These are phyloP conservation scores for Ormosia semicastrata DNA, from an alignment of 306 rosid species.

Conservation along the genomic window DNA sequence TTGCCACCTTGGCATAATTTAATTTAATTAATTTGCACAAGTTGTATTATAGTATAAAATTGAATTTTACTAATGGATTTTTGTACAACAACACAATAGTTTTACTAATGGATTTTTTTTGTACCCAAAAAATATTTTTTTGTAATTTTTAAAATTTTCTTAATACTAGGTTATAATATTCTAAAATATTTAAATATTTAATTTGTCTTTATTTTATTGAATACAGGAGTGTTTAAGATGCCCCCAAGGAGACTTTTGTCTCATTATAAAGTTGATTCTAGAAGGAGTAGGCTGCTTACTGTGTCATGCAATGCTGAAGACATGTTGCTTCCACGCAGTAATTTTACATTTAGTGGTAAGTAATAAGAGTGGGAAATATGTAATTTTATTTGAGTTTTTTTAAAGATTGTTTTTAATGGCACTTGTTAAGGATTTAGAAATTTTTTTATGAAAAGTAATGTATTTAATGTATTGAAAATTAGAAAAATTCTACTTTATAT, in stretches of 20 bases:
- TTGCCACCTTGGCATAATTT: neutral
- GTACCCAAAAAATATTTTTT: no score
- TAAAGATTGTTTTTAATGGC: no score
- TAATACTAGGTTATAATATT: neutral
- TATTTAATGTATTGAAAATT: no score
- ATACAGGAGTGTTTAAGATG: constrained; percentile 86
- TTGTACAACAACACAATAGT: neutral
- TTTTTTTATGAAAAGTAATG: no score
- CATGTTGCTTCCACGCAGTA: constrained; percentile 80
- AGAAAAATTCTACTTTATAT: no score
- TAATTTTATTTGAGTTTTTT: neutral
- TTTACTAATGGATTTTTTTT: no score
- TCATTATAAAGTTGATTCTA: constrained; percentile 76
- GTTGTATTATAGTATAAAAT: neutral
- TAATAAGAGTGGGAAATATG: neutral
- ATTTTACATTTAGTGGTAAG: constrained; percentile 72
- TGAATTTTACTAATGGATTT: neutral
- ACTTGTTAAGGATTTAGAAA: no score
- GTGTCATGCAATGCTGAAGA: constrained; percentile 95
- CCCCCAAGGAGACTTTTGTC: constrained; percentile 86
- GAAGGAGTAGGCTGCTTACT: constrained; percentile 54
- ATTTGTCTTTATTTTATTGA: constrained; percentile 19
- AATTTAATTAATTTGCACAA: neutral
- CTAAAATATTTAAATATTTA: constrained; percentile 4
- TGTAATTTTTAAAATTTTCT: no score